Evolutionary conservation across 352 stramenopile species (phyloP).

Genomic region (Phytophthora kernoviae): DNA sequence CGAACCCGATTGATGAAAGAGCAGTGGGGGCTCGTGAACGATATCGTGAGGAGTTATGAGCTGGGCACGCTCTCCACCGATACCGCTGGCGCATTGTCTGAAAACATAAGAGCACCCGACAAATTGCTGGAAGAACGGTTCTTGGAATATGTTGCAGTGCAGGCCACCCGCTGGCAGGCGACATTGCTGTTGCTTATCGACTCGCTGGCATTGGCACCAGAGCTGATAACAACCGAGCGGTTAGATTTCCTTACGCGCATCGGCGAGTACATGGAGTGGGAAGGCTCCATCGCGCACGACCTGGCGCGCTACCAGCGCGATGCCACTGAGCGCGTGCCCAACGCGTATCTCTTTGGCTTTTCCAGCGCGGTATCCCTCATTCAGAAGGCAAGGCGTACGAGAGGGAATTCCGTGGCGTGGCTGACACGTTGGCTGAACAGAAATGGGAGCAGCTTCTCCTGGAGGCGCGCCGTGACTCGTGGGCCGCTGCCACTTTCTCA

Average conservation of each 20-base stretch:
- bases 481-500: constrained; percentile 50
- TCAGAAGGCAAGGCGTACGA: constrained; percentile 43
- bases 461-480: constrained; percentile 31
- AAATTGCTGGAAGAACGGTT: constrained; percentile 40
- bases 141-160: constrained; percentile 63
- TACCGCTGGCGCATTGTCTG: not conserved
- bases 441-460: constrained; percentile 59
- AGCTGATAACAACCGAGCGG: constrained; percentile 59
- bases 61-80: constrained; percentile 28
- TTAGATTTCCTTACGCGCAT: constrained; percentile 69
- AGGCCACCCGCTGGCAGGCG: constrained; percentile 83
- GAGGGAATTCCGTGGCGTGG: constrained; percentile 51
- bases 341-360: constrained; percentile 82
- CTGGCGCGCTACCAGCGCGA: constrained; percentile 71
- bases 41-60: constrained; percentile 76
- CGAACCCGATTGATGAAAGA: constrained; percentile 61
- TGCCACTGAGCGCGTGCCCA: constrained; percentile 64
- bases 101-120: not conserved
- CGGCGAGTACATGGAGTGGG: constrained; percentile 87
- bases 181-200: constrained; percentile 84
- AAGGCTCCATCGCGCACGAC: constrained; percentile 84
- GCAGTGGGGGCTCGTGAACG: constrained; percentile 60
- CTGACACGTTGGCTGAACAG: constrained; percentile 31
- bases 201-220: constrained; percentile 59
- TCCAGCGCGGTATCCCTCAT: constrained; percentile 39